Percentiles rank a stretch among this genome's conserved stretches.
These are phyloP conservation scores for Saturnispora halmiae DNA, from an alignment of 805 yeast genomes.

Conservation along the genomic window DNA sequence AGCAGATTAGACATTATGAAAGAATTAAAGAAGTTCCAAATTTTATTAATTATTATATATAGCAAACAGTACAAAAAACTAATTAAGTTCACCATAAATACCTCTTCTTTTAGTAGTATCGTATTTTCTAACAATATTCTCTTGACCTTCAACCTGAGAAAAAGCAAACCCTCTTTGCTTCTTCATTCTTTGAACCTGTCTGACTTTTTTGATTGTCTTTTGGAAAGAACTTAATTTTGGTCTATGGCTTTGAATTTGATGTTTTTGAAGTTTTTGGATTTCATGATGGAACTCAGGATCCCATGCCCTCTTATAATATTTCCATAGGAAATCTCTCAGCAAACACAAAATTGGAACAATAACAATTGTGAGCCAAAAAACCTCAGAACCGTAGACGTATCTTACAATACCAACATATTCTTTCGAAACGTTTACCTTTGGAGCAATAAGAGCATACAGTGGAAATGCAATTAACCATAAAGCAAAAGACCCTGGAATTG, in stretches of 20 bases:
- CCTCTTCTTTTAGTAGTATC: constrained; percentile 74
- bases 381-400: constrained; percentile 65
- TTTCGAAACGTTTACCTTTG: constrained; percentile 66
- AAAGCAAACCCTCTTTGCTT: constrained; percentile 98
- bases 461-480: constrained; percentile 87
- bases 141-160: constrained; percentile 93
- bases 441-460: constrained; percentile 76
- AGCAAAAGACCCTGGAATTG: constrained; percentile 88
- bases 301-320: constrained; percentile 86
- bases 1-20: too few relatives aligned
- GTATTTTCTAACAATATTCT: constrained; percentile 81
- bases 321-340: constrained; percentile 86
- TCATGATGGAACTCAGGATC: constrained; percentile 88
- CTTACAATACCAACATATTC: constrained; percentile 78
- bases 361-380: constrained; percentile 76
- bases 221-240: constrained; percentile 98
- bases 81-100: constrained; percentile 27
- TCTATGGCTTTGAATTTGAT: constrained; percentile 82
- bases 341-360: constrained; percentile 73
- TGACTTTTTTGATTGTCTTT: constrained; percentile 90
- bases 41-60: too few relatives aligned
- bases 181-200: constrained; percentile 97
- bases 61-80: too few relatives aligned
- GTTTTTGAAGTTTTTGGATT: constrained; percentile 95
- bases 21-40: too few relatives aligned